Conservation (phyloP, 2,329 filamentous ascomycete genomes). For the Penicillium sp. region DNA sequence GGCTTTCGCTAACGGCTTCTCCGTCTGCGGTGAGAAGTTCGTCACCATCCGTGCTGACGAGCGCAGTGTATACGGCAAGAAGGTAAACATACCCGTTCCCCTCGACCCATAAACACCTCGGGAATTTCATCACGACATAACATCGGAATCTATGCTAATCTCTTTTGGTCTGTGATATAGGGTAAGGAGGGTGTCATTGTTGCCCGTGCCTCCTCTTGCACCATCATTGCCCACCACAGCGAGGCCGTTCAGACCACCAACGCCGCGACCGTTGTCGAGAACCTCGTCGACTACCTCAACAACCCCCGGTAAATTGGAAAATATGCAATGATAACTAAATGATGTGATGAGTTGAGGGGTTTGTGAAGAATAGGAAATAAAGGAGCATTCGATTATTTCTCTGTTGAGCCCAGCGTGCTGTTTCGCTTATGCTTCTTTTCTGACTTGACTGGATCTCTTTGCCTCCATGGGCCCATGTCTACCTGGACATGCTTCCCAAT, state of each 20-base stretch:
- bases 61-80: conserved; percentile 78
- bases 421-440: conserved; percentile 3
- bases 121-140: background rate
- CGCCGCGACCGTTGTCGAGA: conserved; percentile 75
- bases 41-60: conserved; percentile 75
- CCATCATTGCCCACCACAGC: conserved; percentile 84
- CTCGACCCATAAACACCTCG: conserved; percentile 26
- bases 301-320: conserved; percentile 63
- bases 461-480: background rate
- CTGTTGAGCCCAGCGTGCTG: conserved; percentile 2
- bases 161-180: conserved; percentile 42
- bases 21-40: conserved; percentile 75
- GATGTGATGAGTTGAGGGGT: conserved; percentile 23
- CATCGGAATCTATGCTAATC: background rate
- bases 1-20: conserved; percentile 63
- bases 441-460: conserved; percentile 6
- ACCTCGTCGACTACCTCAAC: conserved; percentile 80
- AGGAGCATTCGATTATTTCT: conserved; percentile 19
- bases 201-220: conserved; percentile 82
- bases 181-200: conserved; percentile 79
- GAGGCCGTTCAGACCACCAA: conserved; percentile 72
- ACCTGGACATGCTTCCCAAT: conserved; percentile 2
- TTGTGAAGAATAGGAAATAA: conserved; percentile 28
- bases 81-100: conserved; percentile 55
- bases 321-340: conserved; percentile 11